Base-by-base conservation (phyloP, 2,329 filamentous ascomycete species). In the Diaporthe amygdali region DNA sequence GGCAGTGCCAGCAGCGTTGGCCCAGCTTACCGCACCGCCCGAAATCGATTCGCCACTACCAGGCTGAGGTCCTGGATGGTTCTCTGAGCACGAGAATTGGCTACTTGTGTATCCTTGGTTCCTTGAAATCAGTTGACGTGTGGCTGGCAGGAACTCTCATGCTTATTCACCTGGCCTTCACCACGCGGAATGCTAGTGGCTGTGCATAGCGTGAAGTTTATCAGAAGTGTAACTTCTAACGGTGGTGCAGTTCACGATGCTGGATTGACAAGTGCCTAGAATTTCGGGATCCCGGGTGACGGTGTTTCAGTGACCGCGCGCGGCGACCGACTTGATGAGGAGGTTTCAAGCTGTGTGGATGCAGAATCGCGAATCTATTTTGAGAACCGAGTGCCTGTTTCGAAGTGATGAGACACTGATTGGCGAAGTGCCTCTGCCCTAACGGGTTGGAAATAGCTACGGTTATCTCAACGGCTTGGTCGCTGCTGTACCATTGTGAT, bases 331-430 rank as follows among this genome's bases (percentile, higher is more conserved):
- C n/a, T 47, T 34, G 27, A 32, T 4, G 27, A 47, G 27, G 41
- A 34, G 41, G 41, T 47, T 47, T 63, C 59, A 63, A 63, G 27
- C 27, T 37, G 41, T n/a, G n/a, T 25, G 59, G 25, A 34, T 9
- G 41, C n/a, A 37, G 30, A 64, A 47, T 27, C n/a, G 59, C 25
- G 44, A 14, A 64, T 64, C 59, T 64, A 64, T 64, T 64, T 64
- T 49, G 41, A 49, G 59, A 37, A 49, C 1, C 41, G 22, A 22
- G 20, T 14, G 12, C 25, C 41, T 64, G 41, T 37, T 64, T 37
- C 59, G 27, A 9, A 34, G 30, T 49, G 41, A n/a, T 37, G 41
- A 64, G 59, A 64, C 59, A 30, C 44, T 44, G 20, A 49, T 49
- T 64, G 44, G 59, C 59, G n/a, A 49, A 46, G 15, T 47, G 7